Base-by-base conservation (phyloP, 2,329 filamentous ascomycete species). In the Hymenotorrendiella dingleyae region DNA sequence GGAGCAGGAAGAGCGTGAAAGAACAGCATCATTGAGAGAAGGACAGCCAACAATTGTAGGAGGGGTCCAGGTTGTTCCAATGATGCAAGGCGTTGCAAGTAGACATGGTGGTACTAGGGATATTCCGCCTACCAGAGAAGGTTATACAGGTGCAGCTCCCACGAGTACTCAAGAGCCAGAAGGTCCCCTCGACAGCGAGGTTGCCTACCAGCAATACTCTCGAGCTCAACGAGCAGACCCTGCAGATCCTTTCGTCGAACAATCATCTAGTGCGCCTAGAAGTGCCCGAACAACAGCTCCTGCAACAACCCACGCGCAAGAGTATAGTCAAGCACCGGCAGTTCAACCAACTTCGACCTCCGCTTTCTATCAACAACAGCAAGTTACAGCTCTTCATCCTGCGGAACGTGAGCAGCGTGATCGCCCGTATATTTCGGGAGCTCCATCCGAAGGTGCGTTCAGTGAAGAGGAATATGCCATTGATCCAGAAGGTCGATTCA, bases 61-160 rank as follows among this genome's bases (percentile, higher is more conserved):
- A 36, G 91, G 91, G 30, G 88, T 97, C 10, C 90, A 96, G 59
- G 93, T 98, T 10, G 86, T 97, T 14, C 93, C 93, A 6, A 94
- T 94, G 86, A 82, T 82, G 34, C 82, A 84, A 53, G 82, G 82
- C 8, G 72, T 81, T 10, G 72, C 75, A 3, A 78, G 74, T 56
- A 74, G 76, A 45, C 68, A 73, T 37, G 63, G 65, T 39, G 74
- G 67, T 51, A 42, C 54, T 38, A 53, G 55, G 29, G 57, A 67
- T 34, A 62, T 64, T 16, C 68, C 71, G 11, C 64, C 66, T 14
- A 68, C 70, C 3, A 59, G 66, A 32, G 71, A 73, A 48, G 67
- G 65, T 11, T 68, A 67, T 49, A 58, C 35, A 21, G 60, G 64
- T 21, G 66, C 61, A 5, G 61, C 62, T 11, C 27, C 43, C 23